Evolutionary conservation across 306 rosid species (phyloP), one percentile per base, ranked within the genome.

Genomic region (Carpinus fangiana): DNA sequence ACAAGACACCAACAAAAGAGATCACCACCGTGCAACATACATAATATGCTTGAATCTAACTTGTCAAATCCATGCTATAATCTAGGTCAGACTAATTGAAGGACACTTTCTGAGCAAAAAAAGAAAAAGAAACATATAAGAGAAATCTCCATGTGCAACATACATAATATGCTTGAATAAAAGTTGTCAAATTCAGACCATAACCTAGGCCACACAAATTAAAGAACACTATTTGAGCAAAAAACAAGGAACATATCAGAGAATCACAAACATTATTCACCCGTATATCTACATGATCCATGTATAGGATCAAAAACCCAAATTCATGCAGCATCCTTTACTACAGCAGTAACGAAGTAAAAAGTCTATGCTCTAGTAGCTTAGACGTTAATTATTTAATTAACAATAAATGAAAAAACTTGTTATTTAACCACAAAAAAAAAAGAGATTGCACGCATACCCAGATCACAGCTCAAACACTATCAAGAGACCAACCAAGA

Each of bases 1-100:
- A 77, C 83, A 77, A 56, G 50, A 28, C 12, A 74, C 17, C 73
- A 78, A 76, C 61, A 34, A 50, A 1, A 79, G 57, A 62, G 46
- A 53, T 77, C 79, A 74, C 14, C 18, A 21, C 41, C 8, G n/a
- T 0, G 80, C 28, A 67, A 47, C 75, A 67, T 8, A 47, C 14
- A 2, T 12, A 48, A 17, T 10, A 23, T 68, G 78, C 54, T 31
- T 57, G 31, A 57, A 45, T 28, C 51, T 31, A 47, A 70, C 51
- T 9, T 64, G 41, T 64, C 23, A 21, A 71, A 20, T 46, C 23
- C 59, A 20, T 43, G n/a, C 72, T 14, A 47, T 5, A 72, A 43
- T 18, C 59, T 1, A 23, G 46, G 43, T 12, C 73, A 72, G 0
- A 36, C 50, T 43, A 71, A 57, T 47, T 66, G 28, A 11, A 46